Base-by-base conservation (phyloP, 1,139 yeast species). In the Suhomyces anneliseae region DNA sequence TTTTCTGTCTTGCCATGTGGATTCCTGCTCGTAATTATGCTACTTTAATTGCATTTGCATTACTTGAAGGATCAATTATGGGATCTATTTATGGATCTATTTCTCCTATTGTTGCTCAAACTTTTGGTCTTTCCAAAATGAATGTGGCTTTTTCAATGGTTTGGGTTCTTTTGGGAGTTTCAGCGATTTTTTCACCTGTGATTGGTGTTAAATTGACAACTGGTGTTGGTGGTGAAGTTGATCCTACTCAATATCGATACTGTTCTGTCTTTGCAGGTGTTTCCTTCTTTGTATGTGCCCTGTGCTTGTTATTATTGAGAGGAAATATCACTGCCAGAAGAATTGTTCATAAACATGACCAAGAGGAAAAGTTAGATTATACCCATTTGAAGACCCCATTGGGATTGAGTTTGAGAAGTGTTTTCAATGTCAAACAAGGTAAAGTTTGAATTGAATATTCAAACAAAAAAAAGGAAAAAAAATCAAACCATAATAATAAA, bases 211-310 rank as follows among this genome's bases (percentile, higher is more conserved):
- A 73, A 9, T 62, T 81, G 44, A 78, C 76, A 44, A 62, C 67
- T 8, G 66, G 69, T 1, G 46, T 43, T 5, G 71, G 69, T 0
- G 62, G 60, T 0, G 45, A 43, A 5, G 52, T 55, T 29, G 67
- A 67, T 48, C 80, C 84, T 3, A 58, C 65, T 1, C 80, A 74
- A 54, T 82, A 81, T 58, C 59, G 63, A 32, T 56, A 77, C 53
- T 79, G 83, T 37, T 67, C 82, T 0, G 71, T 81, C 4, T 82
- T 80, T 59, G 77, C 82, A 24, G 86, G 86, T 0, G 60, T 66
- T 4, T 66, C 79, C 5, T 81, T 77, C 55, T 47, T 76, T n/a
- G 78, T 63, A 2, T 73, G 80, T 36, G 69, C 78, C 1, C 19
- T 66, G 1, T 40, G 61, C 6, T 57, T 79, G 39, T 59, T 77